Conservation (phyloP, 2,329 filamentous ascomycete genomes). For the Nemania sp. region DNA sequence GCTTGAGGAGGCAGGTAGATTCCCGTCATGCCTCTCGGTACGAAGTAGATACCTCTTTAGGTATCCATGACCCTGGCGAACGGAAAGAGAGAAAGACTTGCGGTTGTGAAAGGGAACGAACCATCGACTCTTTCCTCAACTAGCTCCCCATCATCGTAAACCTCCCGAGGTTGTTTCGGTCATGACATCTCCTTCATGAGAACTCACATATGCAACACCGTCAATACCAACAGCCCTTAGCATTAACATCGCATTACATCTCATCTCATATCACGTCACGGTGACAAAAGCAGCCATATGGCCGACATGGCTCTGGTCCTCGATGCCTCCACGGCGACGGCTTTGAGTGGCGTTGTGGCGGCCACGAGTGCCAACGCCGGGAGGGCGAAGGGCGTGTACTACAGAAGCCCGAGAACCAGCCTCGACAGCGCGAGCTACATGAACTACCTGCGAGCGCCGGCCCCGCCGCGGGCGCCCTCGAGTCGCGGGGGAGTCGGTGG, state of each 20-base stretch:
- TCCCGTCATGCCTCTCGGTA: too few relatives aligned
- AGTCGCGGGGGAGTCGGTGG: conserved; percentile 1
- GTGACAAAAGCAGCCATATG: neutral
- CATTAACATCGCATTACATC: neutral
- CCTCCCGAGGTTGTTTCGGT: too few relatives aligned
- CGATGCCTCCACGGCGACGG: neutral
- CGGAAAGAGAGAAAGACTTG: neutral
- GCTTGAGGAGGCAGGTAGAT: too few relatives aligned
- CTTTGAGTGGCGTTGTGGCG: conserved; percentile 1
- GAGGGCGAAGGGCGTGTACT: neutral
- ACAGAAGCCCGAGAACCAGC: neutral
- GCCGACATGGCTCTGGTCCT: too few relatives aligned
- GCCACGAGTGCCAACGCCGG: conserved; percentile 10
- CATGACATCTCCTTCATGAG: too few relatives aligned
- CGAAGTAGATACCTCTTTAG: too few relatives aligned
- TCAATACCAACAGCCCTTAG: neutral
- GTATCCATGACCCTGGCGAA: neutral
- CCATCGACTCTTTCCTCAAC: too few relatives aligned
- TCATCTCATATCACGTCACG: neutral
- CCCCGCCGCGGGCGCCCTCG: neutral
- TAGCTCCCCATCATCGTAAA: neutral
- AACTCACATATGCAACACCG: too few relatives aligned
- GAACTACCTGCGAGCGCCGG: conserved; percentile 22
- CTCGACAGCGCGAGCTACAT: conserved; percentile 21
- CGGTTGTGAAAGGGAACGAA: too few relatives aligned